phyloP scores from a whole-genome alignment of 2,329 filamentous ascomycete species.

The Colletotrichum aenigma region DNA sequence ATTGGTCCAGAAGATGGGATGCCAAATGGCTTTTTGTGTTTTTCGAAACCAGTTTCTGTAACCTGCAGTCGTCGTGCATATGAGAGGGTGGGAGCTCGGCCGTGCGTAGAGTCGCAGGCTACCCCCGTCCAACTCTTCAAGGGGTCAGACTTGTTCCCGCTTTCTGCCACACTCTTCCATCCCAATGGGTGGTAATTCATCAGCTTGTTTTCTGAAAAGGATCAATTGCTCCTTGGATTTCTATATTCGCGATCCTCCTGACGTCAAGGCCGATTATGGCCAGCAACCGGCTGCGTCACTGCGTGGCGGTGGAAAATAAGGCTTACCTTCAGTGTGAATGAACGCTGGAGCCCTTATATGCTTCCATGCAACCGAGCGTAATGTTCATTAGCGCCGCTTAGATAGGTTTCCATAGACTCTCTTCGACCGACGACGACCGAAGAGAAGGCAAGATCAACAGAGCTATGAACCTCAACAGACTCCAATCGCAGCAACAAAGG shows the following conservation, averaged over 20 bases:
- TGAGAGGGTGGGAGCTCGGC: background rate
- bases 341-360: slow-evolving; percentile 5
- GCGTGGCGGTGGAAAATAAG: background rate
- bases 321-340: background rate
- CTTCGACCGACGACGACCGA: background rate
- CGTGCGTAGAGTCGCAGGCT: slow-evolving; percentile 2
- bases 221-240: background rate
- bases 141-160: background rate
- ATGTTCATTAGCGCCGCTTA: background rate
- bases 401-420: background rate
- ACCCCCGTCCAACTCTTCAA: background rate
- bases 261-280: slow-evolving; percentile 6
- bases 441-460: background rate
- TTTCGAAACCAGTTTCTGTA: slow-evolving; percentile 13
- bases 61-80: slow-evolving; percentile 3
- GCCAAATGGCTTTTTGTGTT: slow-evolving; percentile 3
- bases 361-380: background rate
- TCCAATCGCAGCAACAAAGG: background rate
- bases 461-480: background rate
- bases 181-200: background rate
- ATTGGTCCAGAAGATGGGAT: slow-evolving; percentile 8
- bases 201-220: background rate
- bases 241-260: background rate
- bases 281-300: slow-evolving; percentile 1
- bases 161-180: background rate